Evolutionary conservation across 768 basidiomycete genomes (phyloP), one percentile per base, ranked within the genome.

Genomic region (Russula lepida): DNA sequence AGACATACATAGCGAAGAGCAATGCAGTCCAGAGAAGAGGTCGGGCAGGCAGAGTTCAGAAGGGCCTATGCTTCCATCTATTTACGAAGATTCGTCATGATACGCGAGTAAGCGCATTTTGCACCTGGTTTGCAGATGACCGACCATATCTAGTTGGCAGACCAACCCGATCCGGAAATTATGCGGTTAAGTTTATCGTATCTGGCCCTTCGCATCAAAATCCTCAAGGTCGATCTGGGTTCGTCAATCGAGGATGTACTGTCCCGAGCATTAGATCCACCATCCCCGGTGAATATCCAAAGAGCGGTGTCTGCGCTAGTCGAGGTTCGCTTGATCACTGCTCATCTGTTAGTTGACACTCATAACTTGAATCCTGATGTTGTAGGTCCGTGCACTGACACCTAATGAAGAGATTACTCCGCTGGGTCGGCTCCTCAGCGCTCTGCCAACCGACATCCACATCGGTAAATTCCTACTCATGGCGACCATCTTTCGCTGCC

Each of bases 111-210:
- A 67, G 74, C 63, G 30, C 52, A 37, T 46, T 47, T 27, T 7
- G 11, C 53, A 41, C 12, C 33, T 23, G 33, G 41, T 58, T 21
- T 33, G 25, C 41, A 46, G 49, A 57, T 25, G 32, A 62, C 49
- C 61, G 21, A 33, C 27, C n/a, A 27, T 27, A 8, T n/a, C 37
- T 64, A 95, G 92, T 81, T 98, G 78, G 84, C 86, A 2, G 91
- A 92, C 17, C 85, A 90, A 69, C 94, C 94, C 6, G 81, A 92
- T 35, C 95, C 95, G 1, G 95, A 99, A 74, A 99, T 99, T 83
- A 84, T 89, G 77, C 84, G 95, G 23, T 77, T 98, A 5, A 95
- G 94, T 67, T 75, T 98, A 27, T 92, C 94, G 35, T 92, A 98
- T 70, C 81, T 99, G 32, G 89, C 90, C 0, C 77, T 95, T 54